Percentiles rank a stretch among this genome's conserved stretches.
These are phyloP conservation scores for Colletotrichum spinosum DNA, from an alignment of 2,329 filamentous ascomycete genomes.

Conservation along the genomic window DNA sequence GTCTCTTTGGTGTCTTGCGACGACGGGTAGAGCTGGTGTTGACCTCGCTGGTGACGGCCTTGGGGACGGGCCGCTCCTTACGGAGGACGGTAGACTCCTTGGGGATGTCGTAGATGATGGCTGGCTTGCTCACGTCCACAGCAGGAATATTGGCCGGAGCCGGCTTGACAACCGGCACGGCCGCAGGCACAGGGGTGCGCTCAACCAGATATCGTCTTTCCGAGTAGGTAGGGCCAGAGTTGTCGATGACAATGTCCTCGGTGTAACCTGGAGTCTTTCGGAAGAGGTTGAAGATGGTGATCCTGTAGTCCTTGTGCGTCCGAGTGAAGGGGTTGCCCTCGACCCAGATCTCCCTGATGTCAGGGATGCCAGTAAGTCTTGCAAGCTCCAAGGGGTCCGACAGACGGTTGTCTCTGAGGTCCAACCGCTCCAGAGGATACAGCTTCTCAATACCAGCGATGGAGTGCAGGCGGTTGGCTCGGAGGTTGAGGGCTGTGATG, in stretches of 20 bases:
- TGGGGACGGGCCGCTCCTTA: conserved; percentile 68
- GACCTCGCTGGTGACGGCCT: conserved; percentile 67
- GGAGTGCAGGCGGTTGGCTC: conserved; percentile 87
- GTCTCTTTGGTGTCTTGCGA: conserved; percentile 69
- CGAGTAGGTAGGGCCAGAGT: conserved; percentile 82
- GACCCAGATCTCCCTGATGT: conserved; percentile 93
- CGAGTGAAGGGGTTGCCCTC: conserved; percentile 92
- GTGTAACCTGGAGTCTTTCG: conserved; percentile 88
- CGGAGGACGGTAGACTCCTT: conserved; percentile 65
- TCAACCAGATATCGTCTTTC: conserved; percentile 89
- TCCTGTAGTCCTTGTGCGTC: conserved; percentile 85
- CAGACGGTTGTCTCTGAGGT: conserved; percentile 90
- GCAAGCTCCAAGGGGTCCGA: conserved; percentile 93
- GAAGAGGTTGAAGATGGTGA: conserved; percentile 97
- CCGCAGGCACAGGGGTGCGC: conserved; percentile 79
- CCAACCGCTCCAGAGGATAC: conserved; percentile 87
- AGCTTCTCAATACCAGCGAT: conserved; percentile 91
- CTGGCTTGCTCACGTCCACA: conserved; percentile 75
- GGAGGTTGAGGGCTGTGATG: conserved; percentile 91
- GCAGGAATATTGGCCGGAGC: conserved; percentile 70
- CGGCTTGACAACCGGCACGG: conserved; percentile 82
- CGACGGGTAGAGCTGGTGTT: conserved; percentile 71
- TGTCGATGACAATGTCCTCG: conserved; percentile 91
- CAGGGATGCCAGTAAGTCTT: conserved; percentile 88
- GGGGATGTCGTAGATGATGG: conserved; percentile 65